Evolutionary conservation across 306 rosid genomes (phyloP).

Genomic region (Pueraria montana): DNA sequence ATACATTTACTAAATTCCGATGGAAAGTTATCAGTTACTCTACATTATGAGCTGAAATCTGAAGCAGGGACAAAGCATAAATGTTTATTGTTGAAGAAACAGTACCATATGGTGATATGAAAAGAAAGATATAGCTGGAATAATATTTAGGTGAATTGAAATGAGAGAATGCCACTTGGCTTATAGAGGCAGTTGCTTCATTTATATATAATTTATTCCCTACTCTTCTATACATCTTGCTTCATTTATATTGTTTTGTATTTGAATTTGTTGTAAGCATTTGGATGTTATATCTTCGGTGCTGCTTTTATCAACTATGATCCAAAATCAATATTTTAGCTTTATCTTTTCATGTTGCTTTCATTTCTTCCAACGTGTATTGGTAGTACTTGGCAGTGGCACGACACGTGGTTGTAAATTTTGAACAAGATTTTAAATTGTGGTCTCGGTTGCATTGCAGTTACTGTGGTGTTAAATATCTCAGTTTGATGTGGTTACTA

Average conservation of each 20-base stretch:
- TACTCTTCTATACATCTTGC: background rate
- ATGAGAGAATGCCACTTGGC: background rate
- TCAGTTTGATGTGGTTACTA: background rate
- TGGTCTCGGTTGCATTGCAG: background rate
- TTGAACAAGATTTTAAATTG: constrained; percentile 26
- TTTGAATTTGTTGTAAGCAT: constrained; percentile 3
- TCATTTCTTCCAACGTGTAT: background rate
- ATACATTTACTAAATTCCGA: background rate
- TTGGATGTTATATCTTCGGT: constrained; percentile 11
- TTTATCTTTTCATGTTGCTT: constrained; percentile 14
- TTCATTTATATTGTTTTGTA: background rate
- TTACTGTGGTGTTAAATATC: background rate
- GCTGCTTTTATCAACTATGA: constrained; percentile 1
- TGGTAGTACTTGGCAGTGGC: constrained; percentile 20
- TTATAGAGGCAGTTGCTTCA: background rate
- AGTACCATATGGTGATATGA: background rate
- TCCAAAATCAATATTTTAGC: constrained; percentile 18
- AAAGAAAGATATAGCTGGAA: background rate
- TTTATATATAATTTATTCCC: constrained; percentile 26
- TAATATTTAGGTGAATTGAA: constrained; percentile 5
- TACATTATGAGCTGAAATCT: background rate
- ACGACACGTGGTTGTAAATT: constrained; percentile 9
- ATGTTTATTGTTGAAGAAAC: background rate
- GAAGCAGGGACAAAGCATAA: background rate
- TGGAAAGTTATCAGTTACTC: background rate